phyloP scores from a whole-genome alignment of 2,329 filamentous ascomycete genomes.

The Grosmannia huntii region DNA sequence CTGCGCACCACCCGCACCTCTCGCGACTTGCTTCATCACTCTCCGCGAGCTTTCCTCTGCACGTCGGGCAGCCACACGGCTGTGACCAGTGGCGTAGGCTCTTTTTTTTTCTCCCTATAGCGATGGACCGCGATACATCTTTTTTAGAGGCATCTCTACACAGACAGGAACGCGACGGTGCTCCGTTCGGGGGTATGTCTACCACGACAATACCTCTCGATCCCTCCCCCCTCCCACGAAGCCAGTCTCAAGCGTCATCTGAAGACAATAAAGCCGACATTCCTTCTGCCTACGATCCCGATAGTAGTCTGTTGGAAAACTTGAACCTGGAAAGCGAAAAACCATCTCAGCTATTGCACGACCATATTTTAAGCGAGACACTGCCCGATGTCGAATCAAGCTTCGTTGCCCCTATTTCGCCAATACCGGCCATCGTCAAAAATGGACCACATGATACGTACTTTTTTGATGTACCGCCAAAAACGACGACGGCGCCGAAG shows the following conservation, averaged over 20 bases:
- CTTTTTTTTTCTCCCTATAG: background rate
- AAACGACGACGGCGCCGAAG: conserved; percentile 3
- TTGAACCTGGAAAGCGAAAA: conserved; percentile 19
- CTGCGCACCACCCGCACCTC: background rate
- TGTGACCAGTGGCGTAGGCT: background rate
- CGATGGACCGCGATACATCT: background rate
- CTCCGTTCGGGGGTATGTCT: background rate
- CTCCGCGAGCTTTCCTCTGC: background rate
- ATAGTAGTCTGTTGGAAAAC: conserved; percentile 30
- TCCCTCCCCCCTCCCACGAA: background rate
- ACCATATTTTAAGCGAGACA: conserved; percentile 41
- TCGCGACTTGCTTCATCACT: background rate
- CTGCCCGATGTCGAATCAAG: conserved; percentile 54
- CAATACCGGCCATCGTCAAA: conserved; percentile 33
- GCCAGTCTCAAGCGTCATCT: background rate
- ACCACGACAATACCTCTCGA: background rate
- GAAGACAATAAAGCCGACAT: too few species aligned
- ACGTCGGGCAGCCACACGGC: background rate
- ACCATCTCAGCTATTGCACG: conserved; percentile 36
- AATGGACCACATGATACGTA: conserved; percentile 45
- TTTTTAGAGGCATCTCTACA: background rate
- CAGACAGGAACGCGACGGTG: background rate
- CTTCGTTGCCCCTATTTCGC: conserved; percentile 46
- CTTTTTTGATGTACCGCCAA: conserved; percentile 37
- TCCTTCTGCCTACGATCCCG: conserved; percentile 6